Percentiles rank a stretch among this genome's conserved stretches.
These are phyloP conservation scores for Hermanozyma aechmeae DNA, from an alignment of 805 yeast genomes.

Conservation along the genomic window DNA sequence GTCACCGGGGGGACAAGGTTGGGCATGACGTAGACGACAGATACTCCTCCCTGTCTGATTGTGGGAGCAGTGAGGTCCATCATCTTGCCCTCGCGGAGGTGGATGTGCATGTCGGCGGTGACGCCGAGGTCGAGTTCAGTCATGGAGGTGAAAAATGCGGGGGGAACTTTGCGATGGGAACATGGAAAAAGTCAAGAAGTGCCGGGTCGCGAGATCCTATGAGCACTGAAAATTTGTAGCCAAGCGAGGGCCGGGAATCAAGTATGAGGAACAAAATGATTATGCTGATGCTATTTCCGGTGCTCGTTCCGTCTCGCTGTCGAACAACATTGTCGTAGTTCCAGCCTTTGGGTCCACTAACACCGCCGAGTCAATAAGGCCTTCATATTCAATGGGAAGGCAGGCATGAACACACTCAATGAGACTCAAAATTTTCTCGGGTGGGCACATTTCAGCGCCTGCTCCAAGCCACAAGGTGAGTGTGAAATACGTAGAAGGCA, in stretches of 20 bases:
- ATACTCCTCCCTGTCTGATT: conserved; percentile 80
- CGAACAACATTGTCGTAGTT: neutral
- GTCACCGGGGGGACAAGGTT: conserved; percentile 89
- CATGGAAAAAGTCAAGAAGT: too few species aligned
- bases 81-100: conserved; percentile 89
- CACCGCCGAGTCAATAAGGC: neutral
- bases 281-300: neutral
- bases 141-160: conserved; percentile 2
- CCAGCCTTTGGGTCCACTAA: neutral
- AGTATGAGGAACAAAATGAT: neutral
- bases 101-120: conserved; percentile 93
- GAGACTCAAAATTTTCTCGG: neutral
- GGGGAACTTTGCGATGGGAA: neutral
- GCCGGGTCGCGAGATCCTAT: too few species aligned
- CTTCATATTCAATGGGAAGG: neutral
- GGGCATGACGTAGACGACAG: conserved; percentile 94
- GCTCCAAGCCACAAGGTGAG: conserved; percentile 6
- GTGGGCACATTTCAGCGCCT: neutral
- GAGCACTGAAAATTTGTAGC: too few species aligned
- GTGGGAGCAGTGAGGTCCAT: conserved; percentile 88
- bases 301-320: neutral
- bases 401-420: neutral
- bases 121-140: conserved; percentile 47
- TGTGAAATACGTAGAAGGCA: conserved; percentile 3
- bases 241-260: too few species aligned